phyloP scores from a whole-genome alignment of 2,329 filamentous ascomycete species.

The Acrodontium crateriforme region DNA sequence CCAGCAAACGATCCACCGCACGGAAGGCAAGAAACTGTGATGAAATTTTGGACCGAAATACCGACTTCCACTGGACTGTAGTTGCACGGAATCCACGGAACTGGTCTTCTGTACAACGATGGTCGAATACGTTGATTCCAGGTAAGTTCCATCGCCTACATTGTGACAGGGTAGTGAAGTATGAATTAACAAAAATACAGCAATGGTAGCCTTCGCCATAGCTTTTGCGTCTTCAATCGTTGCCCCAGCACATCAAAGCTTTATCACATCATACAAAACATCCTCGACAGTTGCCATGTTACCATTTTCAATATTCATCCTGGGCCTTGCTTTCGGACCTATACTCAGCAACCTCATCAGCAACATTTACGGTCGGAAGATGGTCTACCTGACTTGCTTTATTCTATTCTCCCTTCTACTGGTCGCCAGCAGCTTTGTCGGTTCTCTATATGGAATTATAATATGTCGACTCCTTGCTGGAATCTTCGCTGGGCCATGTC shows the following conservation, averaged over 20 bases:
- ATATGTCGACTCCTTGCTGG: constrained; percentile 45
- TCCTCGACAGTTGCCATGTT: constrained; percentile 40
- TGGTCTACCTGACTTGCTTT: constrained; percentile 56
- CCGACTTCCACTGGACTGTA: too few species aligned
- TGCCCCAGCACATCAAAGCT: constrained; percentile 2
- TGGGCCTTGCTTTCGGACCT: constrained; percentile 54
- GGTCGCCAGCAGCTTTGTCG: constrained; percentile 30
- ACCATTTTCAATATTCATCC: constrained; percentile 43
- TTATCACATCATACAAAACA: constrained; percentile 34
- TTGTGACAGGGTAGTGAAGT: too few species aligned
- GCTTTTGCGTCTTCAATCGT: constrained; percentile 9
- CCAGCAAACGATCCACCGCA: too few species aligned
- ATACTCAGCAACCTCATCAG: constrained; percentile 59
- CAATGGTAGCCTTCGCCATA: constrained; percentile 24
- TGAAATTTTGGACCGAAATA: too few species aligned
- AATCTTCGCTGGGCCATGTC: constrained; percentile 17
- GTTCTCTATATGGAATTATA: constrained; percentile 55
- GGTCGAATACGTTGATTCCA: too few species aligned
- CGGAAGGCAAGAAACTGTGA: too few species aligned
- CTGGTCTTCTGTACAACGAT: too few species aligned
- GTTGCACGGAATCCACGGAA: too few species aligned
- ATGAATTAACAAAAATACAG: too few species aligned
- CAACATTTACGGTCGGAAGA: constrained; percentile 50
- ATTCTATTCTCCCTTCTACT: constrained; percentile 45
- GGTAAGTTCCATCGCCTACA: too few species aligned